Conservation (phyloP, 345 rosid genomes). For the Brassica juncea region DNA sequence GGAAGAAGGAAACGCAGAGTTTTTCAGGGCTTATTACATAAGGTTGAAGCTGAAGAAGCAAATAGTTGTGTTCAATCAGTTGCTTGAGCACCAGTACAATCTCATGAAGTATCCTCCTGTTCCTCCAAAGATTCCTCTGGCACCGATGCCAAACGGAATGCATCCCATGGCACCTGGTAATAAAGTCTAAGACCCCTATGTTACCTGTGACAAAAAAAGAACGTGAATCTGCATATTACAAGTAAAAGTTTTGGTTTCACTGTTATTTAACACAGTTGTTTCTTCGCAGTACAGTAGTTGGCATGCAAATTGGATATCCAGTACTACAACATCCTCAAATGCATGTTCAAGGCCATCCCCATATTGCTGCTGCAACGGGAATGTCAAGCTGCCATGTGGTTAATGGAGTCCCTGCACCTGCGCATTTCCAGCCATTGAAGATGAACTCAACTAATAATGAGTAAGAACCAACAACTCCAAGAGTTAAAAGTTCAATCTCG, state of each 20-base stretch:
- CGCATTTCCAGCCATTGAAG: slow-evolving; percentile 62
- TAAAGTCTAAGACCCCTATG: slow-evolving; percentile 43
- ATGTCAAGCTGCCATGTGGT: slow-evolving; percentile 94
- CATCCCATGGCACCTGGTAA: slow-evolving; percentile 85
- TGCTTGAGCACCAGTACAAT: slow-evolving; percentile 91
- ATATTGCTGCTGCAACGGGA: slow-evolving; percentile 66
- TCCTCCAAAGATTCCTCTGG: slow-evolving; percentile 76
- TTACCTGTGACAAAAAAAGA: neutral
- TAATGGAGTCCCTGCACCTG: slow-evolving; percentile 50
- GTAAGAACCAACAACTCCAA: slow-evolving; percentile 54
- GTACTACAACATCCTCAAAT: slow-evolving; percentile 87
- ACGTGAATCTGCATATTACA: neutral
- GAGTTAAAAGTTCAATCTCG: neutral
- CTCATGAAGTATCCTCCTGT: slow-evolving; percentile 76
- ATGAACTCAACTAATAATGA: slow-evolving; percentile 67
- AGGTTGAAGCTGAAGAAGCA: slow-evolving; percentile 93
- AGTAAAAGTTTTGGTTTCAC: neutral
- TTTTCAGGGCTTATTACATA: slow-evolving; percentile 93
- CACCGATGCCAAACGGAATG: slow-evolving; percentile 86
- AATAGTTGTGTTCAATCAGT: slow-evolving; percentile 78
- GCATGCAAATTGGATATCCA: slow-evolving; percentile 94
- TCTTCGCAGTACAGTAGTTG: slow-evolving; percentile 77
- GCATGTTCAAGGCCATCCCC: slow-evolving; percentile 77
- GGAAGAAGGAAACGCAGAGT: slow-evolving; percentile 96
- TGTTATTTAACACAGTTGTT: slow-evolving; percentile 35